Evolutionary conservation across 2,329 filamentous ascomycete genomes (phyloP).

Genomic region (Xylaria sp.): DNA sequence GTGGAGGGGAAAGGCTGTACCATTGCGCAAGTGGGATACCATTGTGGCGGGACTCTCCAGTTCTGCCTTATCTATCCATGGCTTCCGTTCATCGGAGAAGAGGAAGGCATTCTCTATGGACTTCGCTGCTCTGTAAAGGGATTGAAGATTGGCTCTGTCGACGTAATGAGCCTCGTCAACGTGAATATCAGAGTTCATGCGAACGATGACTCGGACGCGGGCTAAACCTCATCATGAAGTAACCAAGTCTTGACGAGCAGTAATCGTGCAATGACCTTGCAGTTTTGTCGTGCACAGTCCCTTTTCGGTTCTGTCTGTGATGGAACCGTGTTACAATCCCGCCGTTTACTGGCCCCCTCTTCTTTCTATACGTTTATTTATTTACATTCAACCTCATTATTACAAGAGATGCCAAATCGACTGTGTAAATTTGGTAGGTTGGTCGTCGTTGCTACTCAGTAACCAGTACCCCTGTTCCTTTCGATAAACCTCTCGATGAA

Average conservation of each 20-base stretch:
- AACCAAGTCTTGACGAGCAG: too few species aligned
- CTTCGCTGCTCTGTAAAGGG: background rate
- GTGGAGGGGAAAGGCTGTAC: conserved; percentile 18
- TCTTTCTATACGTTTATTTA: too few species aligned
- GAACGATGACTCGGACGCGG: background rate
- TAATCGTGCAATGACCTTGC: background rate
- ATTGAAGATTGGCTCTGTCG: background rate
- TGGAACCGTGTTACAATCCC: too few species aligned
- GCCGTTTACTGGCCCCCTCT: too few species aligned
- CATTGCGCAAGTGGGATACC: conserved; percentile 11
- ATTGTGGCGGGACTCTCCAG: conserved; percentile 26
- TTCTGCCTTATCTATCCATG: background rate
- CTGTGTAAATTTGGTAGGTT: too few species aligned
- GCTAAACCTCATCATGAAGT: background rate
- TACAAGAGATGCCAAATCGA: too few species aligned
- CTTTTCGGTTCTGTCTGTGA: too few species aligned
- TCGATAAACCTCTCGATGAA: background rate
- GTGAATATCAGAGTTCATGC: background rate
- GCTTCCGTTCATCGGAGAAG: conserved; percentile 27
- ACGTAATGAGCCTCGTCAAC: background rate
- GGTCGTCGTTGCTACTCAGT: background rate
- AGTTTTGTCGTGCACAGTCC: background rate
- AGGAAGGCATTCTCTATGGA: background rate
- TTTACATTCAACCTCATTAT: too few species aligned
- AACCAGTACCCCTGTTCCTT: background rate